Evolutionary conservation across 768 basidiomycete genomes (phyloP), one percentile per base, ranked within the genome.

Genomic region (Fibroporia radiculosa): DNA sequence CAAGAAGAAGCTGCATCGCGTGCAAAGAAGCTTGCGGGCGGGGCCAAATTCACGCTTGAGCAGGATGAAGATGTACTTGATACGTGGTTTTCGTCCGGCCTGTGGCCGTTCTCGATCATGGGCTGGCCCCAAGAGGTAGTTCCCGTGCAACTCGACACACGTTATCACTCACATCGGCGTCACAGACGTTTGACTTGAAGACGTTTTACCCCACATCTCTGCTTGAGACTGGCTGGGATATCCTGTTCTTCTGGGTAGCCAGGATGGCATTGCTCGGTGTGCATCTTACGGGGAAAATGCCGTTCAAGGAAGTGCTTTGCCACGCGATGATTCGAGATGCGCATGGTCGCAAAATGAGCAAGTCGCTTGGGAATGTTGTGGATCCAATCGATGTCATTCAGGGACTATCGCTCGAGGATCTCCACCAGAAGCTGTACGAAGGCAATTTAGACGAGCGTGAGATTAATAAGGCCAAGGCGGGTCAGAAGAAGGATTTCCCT

Each of bases 211-310:
- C 96, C 0, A 68, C 89, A 2, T 77, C 82, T n/a, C 55, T 98
- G 34, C 78, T 98, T 24, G 96, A 98, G 68, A 99, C 96, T 0
- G 96, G 96, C 36, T 98, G 96, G 95, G 96, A 98, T 52, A 98
- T 98, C 56, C 65, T 99, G n/a, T 93, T 93, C 75, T 98, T 98
- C 78, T 99, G 96, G 96, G 95, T 98, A 6, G 93, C 96, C 13
- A 85, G 96, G 33, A 99, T 98, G 95, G 95, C 88, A 39, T 68
- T 99, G 57, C 80, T 98, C 27, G 95, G 96, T 33, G 67, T 91
- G 55, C 75, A 84, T 45, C 78, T 97, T 36, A 99, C 96, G 0
- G 93, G 77, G 22, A 64, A 86, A 57, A 77, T 99, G 71, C 96
- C 96, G 1, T 99, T 98, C 76, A 73, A 78, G 38, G 93, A 99